Evolutionary conservation across 176 grass and related monocot species (phyloP), one percentile per base, ranked within the genome.

Genomic region (Thinopyrum elongatum): DNA sequence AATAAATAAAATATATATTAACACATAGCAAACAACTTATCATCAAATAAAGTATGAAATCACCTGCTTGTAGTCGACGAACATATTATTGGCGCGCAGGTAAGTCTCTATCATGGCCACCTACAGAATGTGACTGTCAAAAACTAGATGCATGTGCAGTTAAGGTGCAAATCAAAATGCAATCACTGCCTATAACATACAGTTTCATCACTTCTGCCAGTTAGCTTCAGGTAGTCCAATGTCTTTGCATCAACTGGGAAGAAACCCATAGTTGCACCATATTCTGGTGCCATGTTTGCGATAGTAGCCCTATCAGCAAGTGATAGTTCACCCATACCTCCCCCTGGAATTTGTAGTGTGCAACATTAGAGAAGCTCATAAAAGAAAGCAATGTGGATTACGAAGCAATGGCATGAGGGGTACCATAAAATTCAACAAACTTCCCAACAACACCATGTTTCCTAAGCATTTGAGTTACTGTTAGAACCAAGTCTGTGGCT

Each of bases 201-300:
- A 51, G 91, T 98, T 7, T 98, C 93, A 85, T 98, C 92, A 73
- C 88, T 98, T 94, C 96, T 83, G 65, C 96, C 96, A 83, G 93
- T 98, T 77, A 98, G 80, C 89, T 91, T 95, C 82, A 98, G 86
- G 87, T 98, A 98, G 17, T 98, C 90, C 76, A 98, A 73, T 58
- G 93, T 89, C 80, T 93, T 93, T 70, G 64, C 86, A 26, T 98
- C 95, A 83, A 98, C 95, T 38, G 95, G 95, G 80, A 98, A 98
- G 89, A 98, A 98, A 87, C 95, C 95, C 95, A 98, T 98, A 80
- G 95, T 98, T 80, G 95, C 95, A 65, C 95, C 95, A 90, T 98
- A 98, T 87, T 98, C 95, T 25, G 93, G 95, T 78, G 95, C 95
- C 95, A 98, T 98, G 81, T 98, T 98, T 83, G 95, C 95, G 39